Base-by-base conservation (phyloP, 805 yeast species). In the Kockiozyma suomiensis region DNA sequence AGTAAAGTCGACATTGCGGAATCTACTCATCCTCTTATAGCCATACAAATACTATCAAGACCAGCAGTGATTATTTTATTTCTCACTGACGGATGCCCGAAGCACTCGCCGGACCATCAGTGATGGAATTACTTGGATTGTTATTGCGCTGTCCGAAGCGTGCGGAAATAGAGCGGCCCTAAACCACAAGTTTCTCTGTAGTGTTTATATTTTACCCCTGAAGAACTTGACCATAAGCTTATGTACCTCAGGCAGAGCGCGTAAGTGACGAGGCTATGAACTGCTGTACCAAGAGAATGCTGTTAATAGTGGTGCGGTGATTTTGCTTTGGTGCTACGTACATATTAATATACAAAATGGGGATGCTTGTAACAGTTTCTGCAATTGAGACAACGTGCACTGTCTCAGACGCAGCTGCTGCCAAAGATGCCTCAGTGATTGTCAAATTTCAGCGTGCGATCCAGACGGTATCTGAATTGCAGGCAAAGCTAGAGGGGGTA, bases 81-180 rank as follows among this genome's bases (percentile, higher is more conserved):
- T 6, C 17, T 12, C n/a, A 13, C 38, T 13, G 38, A 33, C 38
- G n/a, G n/a, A n/a, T n/a, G n/a, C n/a, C 33, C 33, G 33, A 10
- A 30, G 10, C 6, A 30, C 10, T 30, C 10, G 10, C 10, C 33
- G 6, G 33, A 30, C 33, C 33, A 30, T 6, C 10, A 10, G 33
- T 30, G 21, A 13, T 23, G 49, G 28, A 13, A 8, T n/a, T n/a
- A n/a, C n/a, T n/a, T n/a, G n/a, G n/a, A n/a, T n/a, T n/a, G n/a
- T n/a, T n/a, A n/a, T n/a, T n/a, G n/a, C n/a, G n/a, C n/a, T n/a
- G n/a, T n/a, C 4, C 50, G 38, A 19, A 19, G 41, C 23, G 23
- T 23, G 30, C 52, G 52, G 25, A 13, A 8, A 35, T n/a, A n/a
- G n/a, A n/a, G n/a, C n/a, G 13, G 50, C 52, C 52, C 52, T 49